Base-by-base conservation (phyloP, 2,329 filamentous ascomycete genomes). In the Leptographium flavum region DNA sequence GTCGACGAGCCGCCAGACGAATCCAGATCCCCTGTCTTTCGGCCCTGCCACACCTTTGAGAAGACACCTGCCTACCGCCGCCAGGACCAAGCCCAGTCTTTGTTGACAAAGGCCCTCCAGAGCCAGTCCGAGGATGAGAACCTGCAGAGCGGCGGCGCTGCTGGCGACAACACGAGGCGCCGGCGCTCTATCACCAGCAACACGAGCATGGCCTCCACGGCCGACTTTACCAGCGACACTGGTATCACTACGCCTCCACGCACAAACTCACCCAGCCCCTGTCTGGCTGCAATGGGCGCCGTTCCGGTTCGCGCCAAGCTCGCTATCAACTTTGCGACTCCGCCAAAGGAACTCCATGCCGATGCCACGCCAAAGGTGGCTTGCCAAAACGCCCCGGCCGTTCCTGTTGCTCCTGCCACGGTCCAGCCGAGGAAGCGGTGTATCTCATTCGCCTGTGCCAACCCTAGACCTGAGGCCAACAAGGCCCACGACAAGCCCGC, bases 201-300 rank as follows among this genome's bases (percentile, higher is more conserved):
- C 57, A 68, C 79, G 53, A 94, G 87, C 64, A 65, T 82, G 48
- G 73, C 84, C 39, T 94, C 88, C 2, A 93, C 87, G 3, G 84
- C 84, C 32, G 90, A 95, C 52, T 71, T 96, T 47, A 95, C 87
- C n/a, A 95, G 88, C 62, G 92, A 95, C 57, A 92, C 85, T 47
- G 88, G 86, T 48, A 67, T 93, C 48, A 94, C 88, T 17, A 95
- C 87, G 56, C 87, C 90, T 36, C 83, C 86, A n/a, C 73, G 87
- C 46, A 85, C 86, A 31, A 87, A 78, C 60, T 90, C 87, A 0
- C 87, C 88, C 1, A 96, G 90, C 57, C 90, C 92, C 17, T 87
- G 87, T n/a, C 69, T 81, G 3, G 78, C 79, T 5, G 71, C 79
- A 17, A 67, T 75, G 43, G 64, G 67, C 19, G 67, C 71, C 15